phyloP scores from a whole-genome alignment of 2,329 filamentous ascomycete genomes.

The Colletotrichum sp. region DNA sequence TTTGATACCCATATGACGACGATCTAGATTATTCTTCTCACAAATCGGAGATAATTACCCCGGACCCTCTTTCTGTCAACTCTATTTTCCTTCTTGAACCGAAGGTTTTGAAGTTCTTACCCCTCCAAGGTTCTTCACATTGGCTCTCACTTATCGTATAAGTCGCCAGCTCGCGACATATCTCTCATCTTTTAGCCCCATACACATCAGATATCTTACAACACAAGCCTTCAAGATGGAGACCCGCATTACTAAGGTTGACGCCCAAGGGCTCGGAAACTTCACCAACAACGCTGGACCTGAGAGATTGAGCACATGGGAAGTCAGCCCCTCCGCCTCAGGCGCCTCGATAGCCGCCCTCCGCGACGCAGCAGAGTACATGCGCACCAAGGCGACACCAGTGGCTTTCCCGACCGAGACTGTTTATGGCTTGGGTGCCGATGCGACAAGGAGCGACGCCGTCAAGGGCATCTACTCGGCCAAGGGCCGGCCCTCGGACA shows the following conservation, averaged over 20 bases:
- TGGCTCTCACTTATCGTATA: constrained; percentile 14
- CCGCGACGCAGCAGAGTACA: constrained; percentile 67
- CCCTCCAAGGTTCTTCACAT: background rate
- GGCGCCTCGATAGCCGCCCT: constrained; percentile 48
- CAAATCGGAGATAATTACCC: background rate
- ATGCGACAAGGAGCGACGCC: constrained; percentile 83
- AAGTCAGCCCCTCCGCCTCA: constrained; percentile 34
- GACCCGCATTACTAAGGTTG: constrained; percentile 43
- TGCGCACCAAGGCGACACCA: constrained; percentile 72
- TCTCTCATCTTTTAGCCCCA: background rate
- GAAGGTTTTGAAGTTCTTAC: background rate
- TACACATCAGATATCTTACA: background rate
- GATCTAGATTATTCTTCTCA: background rate
- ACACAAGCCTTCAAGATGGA: constrained; percentile 33
- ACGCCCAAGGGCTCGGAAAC: constrained; percentile 34
- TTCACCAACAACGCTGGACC: constrained; percentile 34
- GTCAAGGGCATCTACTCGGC: constrained; percentile 92
- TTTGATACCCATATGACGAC: constrained; percentile 16
- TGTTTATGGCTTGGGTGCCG: constrained; percentile 95
- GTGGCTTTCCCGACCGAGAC: constrained; percentile 98
- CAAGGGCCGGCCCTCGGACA: constrained; percentile 90
- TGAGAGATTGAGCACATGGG: constrained; percentile 47
- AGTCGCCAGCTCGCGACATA: constrained; percentile 11
- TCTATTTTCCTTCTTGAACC: background rate
- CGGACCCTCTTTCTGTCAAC: constrained; percentile 6